Evolutionary conservation across 2,329 filamentous ascomycete species (phyloP).

Genomic region (Pseudogymnoascus sp.): DNA sequence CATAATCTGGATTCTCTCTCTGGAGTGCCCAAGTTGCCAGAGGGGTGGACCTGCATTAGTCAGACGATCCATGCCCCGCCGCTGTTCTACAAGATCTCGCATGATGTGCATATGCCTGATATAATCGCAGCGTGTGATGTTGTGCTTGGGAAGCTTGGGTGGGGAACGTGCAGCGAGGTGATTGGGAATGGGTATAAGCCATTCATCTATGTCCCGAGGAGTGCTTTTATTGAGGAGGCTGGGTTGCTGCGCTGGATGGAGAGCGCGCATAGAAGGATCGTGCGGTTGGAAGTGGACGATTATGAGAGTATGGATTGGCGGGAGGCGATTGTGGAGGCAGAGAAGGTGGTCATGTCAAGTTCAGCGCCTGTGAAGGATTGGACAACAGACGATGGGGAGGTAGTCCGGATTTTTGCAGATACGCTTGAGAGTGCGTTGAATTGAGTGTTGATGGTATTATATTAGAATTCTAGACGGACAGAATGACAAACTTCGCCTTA

Average conservation of each 20-base stretch:
- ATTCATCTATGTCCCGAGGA: constrained; percentile 16
- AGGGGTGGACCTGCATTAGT: constrained; percentile 17
- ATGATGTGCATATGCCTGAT: constrained; percentile 18
- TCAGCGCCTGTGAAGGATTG: constrained; percentile 9
- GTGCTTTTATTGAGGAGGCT: constrained; percentile 17
- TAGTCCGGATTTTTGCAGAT: constrained; percentile 11
- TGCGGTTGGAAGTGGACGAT: constrained; percentile 14
- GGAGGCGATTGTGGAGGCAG: constrained; percentile 12
- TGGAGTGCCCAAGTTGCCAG: constrained; percentile 13
- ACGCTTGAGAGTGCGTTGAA: constrained; percentile 12
- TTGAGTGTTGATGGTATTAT: background rate
- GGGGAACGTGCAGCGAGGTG: constrained; percentile 18
- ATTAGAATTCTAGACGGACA: too few relatives aligned
- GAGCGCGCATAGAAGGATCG: constrained; percentile 14
- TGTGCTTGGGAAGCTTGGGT: constrained; percentile 17
- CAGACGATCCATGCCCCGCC: constrained; percentile 17
- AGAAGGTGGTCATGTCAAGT: constrained; percentile 4
- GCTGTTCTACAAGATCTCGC: constrained; percentile 16
- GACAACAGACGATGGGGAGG: constrained; percentile 10
- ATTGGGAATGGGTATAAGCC: constrained; percentile 18
- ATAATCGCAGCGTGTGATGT: constrained; percentile 17
- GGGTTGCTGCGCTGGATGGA: constrained; percentile 17
- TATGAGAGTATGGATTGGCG: constrained; percentile 12
- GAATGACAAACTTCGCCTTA: too few relatives aligned
- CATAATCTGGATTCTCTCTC: constrained; percentile 12